A percentile compares a stretch with the other conserved stretches of the same genome.
Evolutionary conservation across 2,329 filamentous ascomycete species (phyloP).

Genomic region (Neobulgaria alba): DNA sequence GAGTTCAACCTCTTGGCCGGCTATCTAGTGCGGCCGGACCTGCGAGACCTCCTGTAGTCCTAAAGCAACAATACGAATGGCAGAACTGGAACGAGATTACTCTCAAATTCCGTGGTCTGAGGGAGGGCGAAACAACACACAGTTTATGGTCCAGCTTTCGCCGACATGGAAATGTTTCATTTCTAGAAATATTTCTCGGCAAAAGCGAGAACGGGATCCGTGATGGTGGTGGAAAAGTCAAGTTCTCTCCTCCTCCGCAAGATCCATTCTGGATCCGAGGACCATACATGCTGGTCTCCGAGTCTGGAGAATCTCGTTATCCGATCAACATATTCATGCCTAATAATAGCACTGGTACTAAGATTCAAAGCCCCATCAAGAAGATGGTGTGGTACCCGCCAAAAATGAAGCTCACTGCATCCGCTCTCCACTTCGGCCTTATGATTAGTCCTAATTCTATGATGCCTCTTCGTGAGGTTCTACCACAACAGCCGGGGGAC

Average conservation of each 20-base stretch:
- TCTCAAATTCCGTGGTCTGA: conserved; percentile 26
- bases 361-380: conserved; percentile 28
- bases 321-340: background rate
- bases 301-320: background rate
- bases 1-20: too few relatives aligned
- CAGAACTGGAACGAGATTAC: conserved; percentile 26
- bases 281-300: background rate
- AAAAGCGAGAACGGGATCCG: conserved; percentile 30
- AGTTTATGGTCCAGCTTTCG: conserved; percentile 46
- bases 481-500: conserved; percentile 10
- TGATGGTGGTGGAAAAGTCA: conserved; percentile 38
- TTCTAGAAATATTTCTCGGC: conserved; percentile 46
- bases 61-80: conserved; percentile 25
- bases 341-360: background rate
- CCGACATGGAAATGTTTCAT: conserved; percentile 42
- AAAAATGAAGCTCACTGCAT: conserved; percentile 35
- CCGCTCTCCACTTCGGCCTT: conserved; percentile 53
- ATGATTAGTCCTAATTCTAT: conserved; percentile 45
- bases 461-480: conserved; percentile 46
- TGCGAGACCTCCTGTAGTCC: too few relatives aligned
- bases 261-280: conserved; percentile 40
- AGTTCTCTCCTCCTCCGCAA: conserved; percentile 49
- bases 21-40: too few relatives aligned
- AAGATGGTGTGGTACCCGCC: conserved; percentile 27
- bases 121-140: conserved; percentile 30